Conservation (phyloP, 495 filamentous ascomycete species). For the Penicillium tannophilum region DNA sequence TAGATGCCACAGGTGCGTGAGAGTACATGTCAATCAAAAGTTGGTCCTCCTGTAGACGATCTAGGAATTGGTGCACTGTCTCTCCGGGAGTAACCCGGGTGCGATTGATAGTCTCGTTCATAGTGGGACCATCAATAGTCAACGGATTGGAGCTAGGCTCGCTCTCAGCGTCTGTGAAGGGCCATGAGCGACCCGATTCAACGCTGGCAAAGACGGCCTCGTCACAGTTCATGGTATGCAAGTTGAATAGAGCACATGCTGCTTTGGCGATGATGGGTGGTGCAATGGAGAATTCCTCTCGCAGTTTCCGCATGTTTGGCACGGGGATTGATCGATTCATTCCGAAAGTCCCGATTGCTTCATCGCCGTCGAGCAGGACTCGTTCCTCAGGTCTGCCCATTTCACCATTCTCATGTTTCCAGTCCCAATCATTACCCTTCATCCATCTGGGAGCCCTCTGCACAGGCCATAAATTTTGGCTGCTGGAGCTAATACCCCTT, state of each 20-base stretch:
- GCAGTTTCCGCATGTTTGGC: slow-evolving; percentile 6
- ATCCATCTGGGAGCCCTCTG: slow-evolving; percentile 10
- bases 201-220: slow-evolving; percentile 11
- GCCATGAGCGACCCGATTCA: slow-evolving; percentile 13
- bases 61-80: slow-evolving; percentile 4
- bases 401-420: slow-evolving; percentile 3
- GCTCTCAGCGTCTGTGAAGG: not conserved
- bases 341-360: not conserved
- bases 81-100: slow-evolving; percentile 1
- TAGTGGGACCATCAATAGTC: slow-evolving; percentile 12
- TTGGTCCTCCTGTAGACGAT: slow-evolving; percentile 7
- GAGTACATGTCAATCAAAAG: slow-evolving; percentile 4
- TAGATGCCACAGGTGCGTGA: slow-evolving; percentile 9
- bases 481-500: not conserved
- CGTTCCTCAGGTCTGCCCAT: not conserved
- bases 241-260: slow-evolving; percentile 13
- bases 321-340: not conserved
- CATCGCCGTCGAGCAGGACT: slow-evolving; percentile 1
- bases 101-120: slow-evolving; percentile 5
- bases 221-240: slow-evolving; percentile 7
- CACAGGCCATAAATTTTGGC: not conserved
- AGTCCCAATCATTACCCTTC: slow-evolving; percentile 8
- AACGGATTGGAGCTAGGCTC: slow-evolving; percentile 7
- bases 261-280: slow-evolving; percentile 13
- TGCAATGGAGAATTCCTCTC: slow-evolving; percentile 5